Percentiles rank a stretch among this genome's conserved stretches.
Conservation (phyloP, 2,329 filamentous ascomycete species). For the Macrophomina pseudophaseolina region DNA sequence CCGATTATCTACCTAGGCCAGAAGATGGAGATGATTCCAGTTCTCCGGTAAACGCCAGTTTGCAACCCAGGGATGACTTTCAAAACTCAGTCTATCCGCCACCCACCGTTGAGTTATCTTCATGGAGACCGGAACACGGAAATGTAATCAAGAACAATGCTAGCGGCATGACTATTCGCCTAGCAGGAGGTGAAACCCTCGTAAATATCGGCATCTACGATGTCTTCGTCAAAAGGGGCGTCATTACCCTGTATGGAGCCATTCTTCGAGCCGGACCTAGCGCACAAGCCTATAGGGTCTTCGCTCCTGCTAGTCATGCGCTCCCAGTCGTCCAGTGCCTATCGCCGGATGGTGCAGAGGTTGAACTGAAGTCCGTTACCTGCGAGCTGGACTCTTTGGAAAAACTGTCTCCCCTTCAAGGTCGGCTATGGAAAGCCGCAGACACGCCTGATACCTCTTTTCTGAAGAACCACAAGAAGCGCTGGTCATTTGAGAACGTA, state of each 20-base stretch:
- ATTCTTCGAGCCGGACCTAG: constrained; percentile 55
- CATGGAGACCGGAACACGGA: constrained; percentile 9
- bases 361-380: constrained; percentile 57
- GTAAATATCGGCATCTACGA: constrained; percentile 68
- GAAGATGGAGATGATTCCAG: constrained; percentile 11
- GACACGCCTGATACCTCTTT: constrained; percentile 25
- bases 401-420: constrained; percentile 68
- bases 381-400: constrained; percentile 61
- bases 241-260: constrained; percentile 69
- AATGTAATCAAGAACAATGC: constrained; percentile 32
- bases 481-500: constrained; percentile 24
- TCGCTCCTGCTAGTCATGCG: constrained; percentile 71
- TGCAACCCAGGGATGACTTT: background rate
- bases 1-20: constrained; percentile 14
- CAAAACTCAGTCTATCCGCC: background rate
- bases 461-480: constrained; percentile 16
- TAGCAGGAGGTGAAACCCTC: constrained; percentile 43
- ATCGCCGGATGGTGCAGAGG: constrained; percentile 53
- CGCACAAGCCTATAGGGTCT: constrained; percentile 60
- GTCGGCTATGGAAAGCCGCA: constrained; percentile 67
- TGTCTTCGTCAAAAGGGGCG: constrained; percentile 65
- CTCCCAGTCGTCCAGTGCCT: constrained; percentile 63
- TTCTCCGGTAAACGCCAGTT: background rate
- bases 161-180: constrained; percentile 33
- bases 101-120: constrained; percentile 15